phyloP scores from a whole-genome alignment of 306 rosid genomes.

The peach (Prunus persica) region Prunus_persica_NCBIv2 NC_034009.1:46108001-46108500 shows the following conservation, averaged over 20 bases:
- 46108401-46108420: constrained; percentile 88
- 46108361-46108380: constrained; percentile 43
- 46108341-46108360: constrained; percentile 8
- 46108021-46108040: background rate
- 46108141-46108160: constrained; percentile 1
- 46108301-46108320: constrained; percentile 11
- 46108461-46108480: constrained; percentile 68
- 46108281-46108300: background rate
- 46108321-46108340: background rate
- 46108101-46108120: constrained; percentile 4
- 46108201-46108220: background rate
- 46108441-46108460: constrained; percentile 68
- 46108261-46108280: constrained; percentile 1
- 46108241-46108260: background rate
- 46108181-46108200: background rate
- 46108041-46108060: background rate
- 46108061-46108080: background rate
- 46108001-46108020: background rate
- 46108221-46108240: constrained; percentile 5
- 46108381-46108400: constrained; percentile 51
- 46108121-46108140: background rate
- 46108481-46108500: constrained; percentile 85
- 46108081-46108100: background rate
- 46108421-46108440: constrained; percentile 88
- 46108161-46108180: background rate